phyloP scores from a whole-genome alignment of 805 yeast species.

The Metschnikowia santaceciliae region DNA sequence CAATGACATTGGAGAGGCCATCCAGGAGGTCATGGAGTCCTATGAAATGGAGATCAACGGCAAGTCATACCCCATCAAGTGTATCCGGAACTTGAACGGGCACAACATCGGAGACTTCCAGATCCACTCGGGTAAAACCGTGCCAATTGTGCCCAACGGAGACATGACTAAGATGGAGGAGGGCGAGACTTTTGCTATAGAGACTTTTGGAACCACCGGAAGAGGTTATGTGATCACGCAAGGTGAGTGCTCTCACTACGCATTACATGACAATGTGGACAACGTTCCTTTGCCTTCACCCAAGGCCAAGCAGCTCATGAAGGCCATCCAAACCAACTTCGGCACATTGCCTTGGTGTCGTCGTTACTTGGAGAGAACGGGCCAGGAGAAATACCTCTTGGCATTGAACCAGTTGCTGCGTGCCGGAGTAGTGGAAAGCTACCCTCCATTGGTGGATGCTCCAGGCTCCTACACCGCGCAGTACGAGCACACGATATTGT shows the following conservation, averaged over 20 bases:
- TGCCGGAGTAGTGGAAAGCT: conserved; percentile 85
- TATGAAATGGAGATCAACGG: conserved; percentile 92
- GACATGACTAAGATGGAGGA: conserved; percentile 98
- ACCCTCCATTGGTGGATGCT: conserved; percentile 86
- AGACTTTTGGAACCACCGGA: conserved; percentile 97
- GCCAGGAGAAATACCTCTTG: conserved; percentile 85
- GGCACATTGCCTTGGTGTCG: conserved; percentile 97
- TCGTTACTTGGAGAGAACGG: conserved; percentile 84
- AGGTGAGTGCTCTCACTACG: conserved; percentile 96
- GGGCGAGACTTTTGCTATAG: conserved; percentile 97
- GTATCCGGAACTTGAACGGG: conserved; percentile 90
- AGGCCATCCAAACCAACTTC: conserved; percentile 71
- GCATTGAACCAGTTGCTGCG: conserved; percentile 83
- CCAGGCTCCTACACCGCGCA: conserved; percentile 93
- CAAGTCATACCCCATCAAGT: conserved; percentile 75
- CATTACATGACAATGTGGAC: conserved; percentile 50
- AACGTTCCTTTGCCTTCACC: conserved; percentile 46
- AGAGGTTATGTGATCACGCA: conserved; percentile 79
- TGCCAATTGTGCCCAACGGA: conserved; percentile 91
- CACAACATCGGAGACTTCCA: conserved; percentile 82
- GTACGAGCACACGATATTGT: conserved; percentile 86
- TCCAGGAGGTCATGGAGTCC: conserved; percentile 96
- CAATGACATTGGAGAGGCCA: conserved; percentile 92
- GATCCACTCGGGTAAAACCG: conserved; percentile 94
- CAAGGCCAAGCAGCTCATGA: conserved; percentile 65